A percentile compares a stretch with the other conserved stretches of the same genome.
Evolutionary conservation across 176 grass and related monocot species (phyloP).

Genomic region (Rhynchospora tenuis): DNA sequence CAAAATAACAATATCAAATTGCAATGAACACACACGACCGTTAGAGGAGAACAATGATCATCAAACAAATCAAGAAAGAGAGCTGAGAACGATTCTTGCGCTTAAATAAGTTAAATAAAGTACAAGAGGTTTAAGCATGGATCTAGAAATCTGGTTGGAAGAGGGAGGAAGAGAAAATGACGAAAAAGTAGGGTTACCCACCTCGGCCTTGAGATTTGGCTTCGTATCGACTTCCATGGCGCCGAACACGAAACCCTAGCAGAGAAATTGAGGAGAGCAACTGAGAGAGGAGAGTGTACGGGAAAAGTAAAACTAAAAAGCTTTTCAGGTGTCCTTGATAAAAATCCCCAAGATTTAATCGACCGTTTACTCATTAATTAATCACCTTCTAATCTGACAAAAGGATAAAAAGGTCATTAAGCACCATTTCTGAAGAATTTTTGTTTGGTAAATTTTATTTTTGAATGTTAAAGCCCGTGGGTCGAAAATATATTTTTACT

Average conservation of each 20-base stretch:
- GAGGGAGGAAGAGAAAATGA: background rate
- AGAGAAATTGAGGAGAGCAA: background rate
- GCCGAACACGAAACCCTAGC: background rate
- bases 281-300: background rate
- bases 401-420: too few species aligned
- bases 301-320: background rate
- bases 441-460: too few species aligned
- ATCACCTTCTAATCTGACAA: too few species aligned
- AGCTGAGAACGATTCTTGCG: background rate
- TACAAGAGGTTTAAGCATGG: background rate
- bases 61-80: background rate
- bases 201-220: conserved; percentile 9
- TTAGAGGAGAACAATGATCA: background rate
- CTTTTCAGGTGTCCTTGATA: too few species aligned
- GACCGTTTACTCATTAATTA: too few species aligned
- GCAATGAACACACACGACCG: too few species aligned
- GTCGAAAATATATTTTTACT: too few species aligned
- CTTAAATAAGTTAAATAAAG: background rate
- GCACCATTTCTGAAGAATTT: too few species aligned
- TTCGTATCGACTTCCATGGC: conserved; percentile 11
- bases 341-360: too few species aligned
- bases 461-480: too few species aligned
- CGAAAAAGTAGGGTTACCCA: background rate
- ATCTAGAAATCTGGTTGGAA: background rate
- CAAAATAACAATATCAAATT: background rate